phyloP scores from a whole-genome alignment of 176 grass and related monocot species.

The Oryza longistaminata region DNA sequence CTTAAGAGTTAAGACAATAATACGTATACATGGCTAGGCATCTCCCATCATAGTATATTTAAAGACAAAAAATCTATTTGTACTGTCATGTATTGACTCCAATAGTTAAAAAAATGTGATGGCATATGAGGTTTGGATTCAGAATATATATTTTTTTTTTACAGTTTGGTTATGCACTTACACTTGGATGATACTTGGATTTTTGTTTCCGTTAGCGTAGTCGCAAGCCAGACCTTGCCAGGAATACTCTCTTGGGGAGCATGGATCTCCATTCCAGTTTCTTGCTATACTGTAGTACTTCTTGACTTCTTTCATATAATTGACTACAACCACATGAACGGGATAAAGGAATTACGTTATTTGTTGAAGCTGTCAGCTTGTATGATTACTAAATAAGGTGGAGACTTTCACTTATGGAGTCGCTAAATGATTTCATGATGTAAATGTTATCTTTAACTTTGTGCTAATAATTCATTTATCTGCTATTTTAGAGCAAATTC shows the following conservation, averaged over 20 bases:
- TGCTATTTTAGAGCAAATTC: neutral
- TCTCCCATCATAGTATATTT: neutral
- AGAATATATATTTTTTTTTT: neutral
- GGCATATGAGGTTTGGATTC: neutral
- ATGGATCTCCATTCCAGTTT: conserved; percentile 45
- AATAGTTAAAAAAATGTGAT: conserved; percentile 9
- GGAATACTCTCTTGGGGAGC: conserved; percentile 21
- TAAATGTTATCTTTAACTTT: neutral
- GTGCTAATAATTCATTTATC: neutral
- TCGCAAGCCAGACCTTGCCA: conserved; percentile 32
- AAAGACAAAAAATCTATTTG: neutral
- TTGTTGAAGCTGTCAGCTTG: neutral
- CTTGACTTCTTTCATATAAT: conserved; percentile 12
- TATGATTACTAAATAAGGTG: neutral
- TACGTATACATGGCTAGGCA: neutral
- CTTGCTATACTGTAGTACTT: neutral
- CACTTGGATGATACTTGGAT: neutral
- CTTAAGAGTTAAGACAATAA: neutral
- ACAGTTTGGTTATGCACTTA: conserved; percentile 25
- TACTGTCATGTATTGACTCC: neutral
- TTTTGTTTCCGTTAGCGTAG: neutral
- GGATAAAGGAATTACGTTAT: neutral
- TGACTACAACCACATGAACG: neutral
- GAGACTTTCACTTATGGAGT: neutral
- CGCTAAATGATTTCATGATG: neutral